Evolutionary conservation across 1,139 yeast species (phyloP), one percentile per base, ranked within the genome.

Genomic region (Pichia sp.): DNA sequence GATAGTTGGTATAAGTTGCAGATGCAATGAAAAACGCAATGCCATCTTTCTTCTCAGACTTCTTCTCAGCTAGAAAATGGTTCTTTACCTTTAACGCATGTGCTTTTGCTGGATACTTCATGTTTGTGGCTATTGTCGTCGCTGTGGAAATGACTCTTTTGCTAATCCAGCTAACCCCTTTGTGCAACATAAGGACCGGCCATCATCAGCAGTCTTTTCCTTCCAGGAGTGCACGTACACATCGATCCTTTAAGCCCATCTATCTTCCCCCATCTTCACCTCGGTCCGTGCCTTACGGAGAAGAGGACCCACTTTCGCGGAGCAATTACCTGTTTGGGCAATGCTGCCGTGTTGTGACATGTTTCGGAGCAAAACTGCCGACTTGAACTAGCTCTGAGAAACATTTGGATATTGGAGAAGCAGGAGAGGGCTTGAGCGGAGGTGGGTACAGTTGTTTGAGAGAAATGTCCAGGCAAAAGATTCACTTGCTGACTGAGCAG

Each of bases 41-140:
- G 6, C 50, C 51, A 5, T 46, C 48, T 2, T 43, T n/a, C 1
- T 26, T 29, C 6, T 65, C 61, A 23, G 54, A 61, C 15, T 61
- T 59, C 56, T 59, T 68, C 58, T 61, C 67, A 10, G 54, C n/a
- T 15, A 66, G 45, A 46, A 82, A 76, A 57, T 80, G 83, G 1
- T 63, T 52, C 57, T 72, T 73, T 6, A 83, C 88, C 19, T 71
- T 77, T 45, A 69, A 63, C 43, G 88, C 87, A 67, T 88, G 96
- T 34, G 70, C 73, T 62, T 82, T 87, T 8, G 95, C 88, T n/a
- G 95, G 95, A 66, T 87, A 88, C 60, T 82, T 84, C 51, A 61
- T 62, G 26, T 40, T 30, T 15, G 23, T 16, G 5, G 15, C 5
- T 32, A 36, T 38, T 8, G 7, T 16, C 3, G 16, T 38, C n/a